These are phyloP conservation scores for Raddia guianensis DNA, from an alignment of 176 grass and related monocot genomes.

Conservation along the genomic window DNA sequence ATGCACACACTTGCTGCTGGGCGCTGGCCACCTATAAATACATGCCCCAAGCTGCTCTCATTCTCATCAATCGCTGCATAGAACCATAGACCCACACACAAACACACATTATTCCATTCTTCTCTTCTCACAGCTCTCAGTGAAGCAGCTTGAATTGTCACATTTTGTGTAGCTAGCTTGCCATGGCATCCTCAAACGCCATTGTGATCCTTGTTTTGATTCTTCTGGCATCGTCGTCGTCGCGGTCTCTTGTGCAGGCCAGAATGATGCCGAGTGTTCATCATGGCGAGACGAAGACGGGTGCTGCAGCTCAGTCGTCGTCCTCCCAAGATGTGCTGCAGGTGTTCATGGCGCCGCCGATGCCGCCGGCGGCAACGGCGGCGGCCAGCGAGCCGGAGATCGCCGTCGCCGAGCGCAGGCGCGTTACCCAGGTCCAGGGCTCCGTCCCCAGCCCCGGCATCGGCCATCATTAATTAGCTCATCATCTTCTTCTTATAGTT, in stretches of 20 bases:
- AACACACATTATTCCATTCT: constrained; percentile 9
- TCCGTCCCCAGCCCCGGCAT: constrained; percentile 57
- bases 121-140: constrained; percentile 1
- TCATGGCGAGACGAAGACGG: neutral
- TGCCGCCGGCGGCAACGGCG: fast-evolving
- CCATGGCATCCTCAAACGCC: constrained; percentile 41
- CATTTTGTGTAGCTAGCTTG: neutral
- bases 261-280: constrained; percentile 43
- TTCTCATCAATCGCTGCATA: constrained; percentile 26
- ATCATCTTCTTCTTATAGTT: constrained; percentile 3
- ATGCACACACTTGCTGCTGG: neutral
- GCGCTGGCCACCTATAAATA: constrained; percentile 45
- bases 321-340: constrained; percentile 11
- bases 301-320: neutral
- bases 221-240: constrained; percentile 30
- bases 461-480: constrained; percentile 59
- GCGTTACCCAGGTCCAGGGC: constrained; percentile 28
- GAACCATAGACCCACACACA: too few species aligned
- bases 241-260: constrained; percentile 15
- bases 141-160: neutral
- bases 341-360: constrained; percentile 21
- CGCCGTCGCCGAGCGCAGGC: neutral
- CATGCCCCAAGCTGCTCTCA: constrained; percentile 15
- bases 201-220: constrained; percentile 39
- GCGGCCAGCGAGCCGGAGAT: neutral